Evolutionary conservation across 257 asterid species (phyloP).

Genomic region (Verbena officinalis): DNA sequence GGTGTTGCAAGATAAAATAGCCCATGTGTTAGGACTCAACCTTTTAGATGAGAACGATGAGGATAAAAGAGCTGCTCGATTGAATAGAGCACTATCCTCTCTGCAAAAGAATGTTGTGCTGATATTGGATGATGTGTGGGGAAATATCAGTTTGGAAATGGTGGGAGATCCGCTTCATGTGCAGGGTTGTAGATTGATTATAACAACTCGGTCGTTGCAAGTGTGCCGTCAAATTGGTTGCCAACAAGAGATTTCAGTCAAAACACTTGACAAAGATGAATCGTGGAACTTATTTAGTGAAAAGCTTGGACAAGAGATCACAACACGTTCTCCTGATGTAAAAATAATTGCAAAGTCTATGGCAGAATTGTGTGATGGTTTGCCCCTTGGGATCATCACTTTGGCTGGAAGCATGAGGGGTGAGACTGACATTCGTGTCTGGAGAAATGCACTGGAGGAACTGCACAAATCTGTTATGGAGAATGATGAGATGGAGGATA

Average conservation of each 20-base stretch:
- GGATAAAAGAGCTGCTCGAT: constrained; percentile 7
- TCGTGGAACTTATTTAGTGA: constrained; percentile 21
- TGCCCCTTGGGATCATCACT: constrained; percentile 7
- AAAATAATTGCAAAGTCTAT: constrained; percentile 6
- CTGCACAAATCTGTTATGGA: neutral
- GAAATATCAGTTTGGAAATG: neutral
- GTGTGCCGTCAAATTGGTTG: constrained; percentile 16
- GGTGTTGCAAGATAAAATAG: constrained; percentile 20
- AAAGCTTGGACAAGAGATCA: neutral
- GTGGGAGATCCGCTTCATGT: constrained; percentile 10
- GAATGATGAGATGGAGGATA: neutral
- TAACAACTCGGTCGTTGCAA: no score
- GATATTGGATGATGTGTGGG: constrained; percentile 27
- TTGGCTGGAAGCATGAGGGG: neutral
- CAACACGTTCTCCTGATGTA: neutral
- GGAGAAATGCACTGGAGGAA: neutral
- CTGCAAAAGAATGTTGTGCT: neutral
- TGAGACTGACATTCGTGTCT: neutral
- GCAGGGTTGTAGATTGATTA: constrained; percentile 1
- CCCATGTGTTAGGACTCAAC: neutral
- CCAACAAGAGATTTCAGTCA: neutral
- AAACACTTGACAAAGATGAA: constrained; percentile 17
- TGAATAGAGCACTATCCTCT: neutral
- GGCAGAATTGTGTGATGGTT: neutral
- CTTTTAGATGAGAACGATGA: constrained; percentile 4